Percentiles rank a stretch among this genome's conserved stretches.
These are phyloP conservation scores for Penicillium olsonii DNA, from an alignment of 2,329 filamentous ascomycete genomes.

Conservation along the genomic window DNA sequence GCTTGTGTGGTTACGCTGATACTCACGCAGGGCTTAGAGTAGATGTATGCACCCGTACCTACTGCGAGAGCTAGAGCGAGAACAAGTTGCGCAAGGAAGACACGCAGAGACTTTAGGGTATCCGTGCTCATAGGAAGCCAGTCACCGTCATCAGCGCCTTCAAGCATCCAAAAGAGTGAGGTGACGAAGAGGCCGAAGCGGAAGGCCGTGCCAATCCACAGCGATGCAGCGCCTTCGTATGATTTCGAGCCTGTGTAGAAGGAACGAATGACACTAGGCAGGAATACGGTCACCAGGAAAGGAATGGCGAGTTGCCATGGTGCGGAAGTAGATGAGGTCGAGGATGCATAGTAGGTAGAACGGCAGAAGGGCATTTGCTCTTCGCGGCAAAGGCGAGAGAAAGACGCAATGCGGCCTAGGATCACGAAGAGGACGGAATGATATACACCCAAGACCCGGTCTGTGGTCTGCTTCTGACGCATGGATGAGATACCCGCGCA, in stretches of 20 bases:
- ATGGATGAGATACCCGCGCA: conserved; percentile 74
- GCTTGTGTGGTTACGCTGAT: conserved; percentile 60
- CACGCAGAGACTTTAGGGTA: conserved; percentile 70
- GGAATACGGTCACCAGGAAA: conserved; percentile 67
- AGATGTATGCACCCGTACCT: conserved; percentile 81
- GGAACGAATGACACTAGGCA: conserved; percentile 78
- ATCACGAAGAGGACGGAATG: conserved; percentile 83
- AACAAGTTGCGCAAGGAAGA: conserved; percentile 76
- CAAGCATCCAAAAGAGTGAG: conserved; percentile 83
- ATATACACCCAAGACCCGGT: conserved; percentile 75
- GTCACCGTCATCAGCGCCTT: conserved; percentile 78
- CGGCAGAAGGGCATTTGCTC: conserved; percentile 98
- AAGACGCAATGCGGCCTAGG: conserved; percentile 76
- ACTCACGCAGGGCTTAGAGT: conserved; percentile 80
- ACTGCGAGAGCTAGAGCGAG: conserved; percentile 80
- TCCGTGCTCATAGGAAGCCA: conserved; percentile 70
- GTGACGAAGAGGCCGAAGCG: conserved; percentile 73
- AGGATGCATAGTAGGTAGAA: conserved; percentile 93
- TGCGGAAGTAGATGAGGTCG: conserved; percentile 87
- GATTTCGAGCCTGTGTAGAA: conserved; percentile 82
- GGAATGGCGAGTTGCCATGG: conserved; percentile 85
- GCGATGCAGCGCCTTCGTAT: conserved; percentile 80
- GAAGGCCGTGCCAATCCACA: conserved; percentile 82
- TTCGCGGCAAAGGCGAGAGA: conserved; percentile 90
- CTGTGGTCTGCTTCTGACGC: conserved; percentile 65